Evolutionary conservation across 148 eudicot genomes (phyloP), one percentile per base, ranked within the genome.

Genomic region (Pharnaceum exiguum): DNA sequence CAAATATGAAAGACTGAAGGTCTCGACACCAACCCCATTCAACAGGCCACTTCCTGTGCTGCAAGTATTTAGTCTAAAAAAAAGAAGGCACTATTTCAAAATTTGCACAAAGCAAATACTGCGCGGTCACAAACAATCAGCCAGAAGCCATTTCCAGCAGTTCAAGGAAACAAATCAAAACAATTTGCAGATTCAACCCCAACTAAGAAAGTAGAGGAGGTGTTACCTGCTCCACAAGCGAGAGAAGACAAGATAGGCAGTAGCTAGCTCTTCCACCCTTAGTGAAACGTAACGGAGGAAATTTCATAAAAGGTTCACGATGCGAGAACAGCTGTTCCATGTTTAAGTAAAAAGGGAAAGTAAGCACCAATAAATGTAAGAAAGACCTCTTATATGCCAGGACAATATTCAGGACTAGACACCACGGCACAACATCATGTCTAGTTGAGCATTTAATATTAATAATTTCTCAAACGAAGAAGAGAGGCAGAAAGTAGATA

Each of bases 21-120:
- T 94, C 99, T 46, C 99, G 83, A 68, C 91, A 83, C 99, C 99
- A 94, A 27, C 99, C 96, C 99, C 99, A 94, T 72, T 94, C 99
- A 64, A 86, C 96, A 21, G 99, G 99, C 95, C 95, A 94, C 47
- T 82, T 88, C 64, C 79, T 76, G 40, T 71, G 77, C 65, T 69
- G 86, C 48, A 94, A 60, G 75, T 79, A 83, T 51, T 79, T 78
- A 38, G 99, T 82, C 99, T 94, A 35, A 17, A 44, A 40, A 57
- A 12, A 63, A 7, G 24, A 63, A 26, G 46, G 16, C 25, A 10
- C 24, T 28, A 24, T 26, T 30, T 28, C 10, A 30, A 26, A 10
- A 53, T 24, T 30, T n/a, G 35, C 9, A 46, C 4, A 35, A 18
- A n/a, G n/a, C n/a, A n/a, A n/a, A n/a, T n/a, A n/a, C n/a, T n/a